Base-by-base conservation (phyloP, 2,329 filamentous ascomycete genomes). In the Aureobasidium sp. region DNA sequence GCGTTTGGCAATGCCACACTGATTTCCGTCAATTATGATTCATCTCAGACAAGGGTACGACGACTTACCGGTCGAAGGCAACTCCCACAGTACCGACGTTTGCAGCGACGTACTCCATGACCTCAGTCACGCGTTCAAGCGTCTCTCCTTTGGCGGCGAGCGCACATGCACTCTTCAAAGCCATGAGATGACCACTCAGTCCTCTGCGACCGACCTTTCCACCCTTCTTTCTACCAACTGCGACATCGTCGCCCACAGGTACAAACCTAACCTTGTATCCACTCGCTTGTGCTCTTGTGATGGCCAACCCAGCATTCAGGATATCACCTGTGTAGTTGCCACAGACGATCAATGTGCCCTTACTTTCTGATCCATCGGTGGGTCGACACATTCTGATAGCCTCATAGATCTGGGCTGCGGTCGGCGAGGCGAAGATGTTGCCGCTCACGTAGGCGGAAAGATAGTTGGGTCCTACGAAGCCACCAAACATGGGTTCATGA, bases 241-340 rank as follows among this genome's bases (percentile, higher is more conserved):
- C 89, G 10, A 91, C 89, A 71, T 91, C 89, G 69, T 91, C 89
- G 45, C 87, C 88, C 67, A 88, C 89, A 67, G 89, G 85, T 66
- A 90, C 84, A 74, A 90, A 86, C 65, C 82, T 79, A 69, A 86
- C 86, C 60, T 80, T 82, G 69, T 85, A 83, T 23, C 87, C 87
- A 27, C 78, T 80, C 7, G 86, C 85, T 55, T 83, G 83, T 43
- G 85, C 88, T 75, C 84, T 88, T 69, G 88, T 87, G 59, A 85
- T 85, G 3, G 88, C 88, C 16, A 90, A 77, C 1, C 87, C 87
- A 69, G 89, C 89, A 73, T 90, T 88, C 67, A 90, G 78, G 66
- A 88, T 88, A 74, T 90, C 88, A 54, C 88, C 88, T 0, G 88
- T 90, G 74, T 90, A 90, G 76, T 91, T 91, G 53, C 87, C 90